Base-by-base conservation (phyloP, 1,139 yeast species). In the Scheffersomyces parashehatae region DNA sequence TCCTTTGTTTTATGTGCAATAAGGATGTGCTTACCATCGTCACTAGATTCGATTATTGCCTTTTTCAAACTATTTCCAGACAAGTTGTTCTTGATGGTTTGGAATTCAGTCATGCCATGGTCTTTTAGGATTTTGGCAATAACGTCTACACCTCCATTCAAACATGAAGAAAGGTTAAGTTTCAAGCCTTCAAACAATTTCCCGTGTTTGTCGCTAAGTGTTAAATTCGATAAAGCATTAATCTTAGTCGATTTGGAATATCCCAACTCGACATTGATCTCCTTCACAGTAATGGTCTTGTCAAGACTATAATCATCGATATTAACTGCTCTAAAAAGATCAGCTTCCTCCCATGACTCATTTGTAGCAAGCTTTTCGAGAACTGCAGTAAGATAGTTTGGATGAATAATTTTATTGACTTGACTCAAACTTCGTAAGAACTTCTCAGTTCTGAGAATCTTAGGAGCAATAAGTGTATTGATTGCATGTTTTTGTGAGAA, bases 391-490 rank as follows among this genome's bases (percentile, higher is more conserved):
- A 80, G 51, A 46, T 70, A 79, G n/a, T 60, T 56, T 0, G 83
- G 83, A 44, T 77, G 79, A 2, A 80, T 51, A 13, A 84, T 73
- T 26, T 62, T 56, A 11, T 56, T 49, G 1, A 66, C 75, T 42
- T 58, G 61, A 45, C 71, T 60, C 42, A 74, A 58, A 45, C 77
- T 65, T 29, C 68, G 62, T 45, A 93, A 71, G 57, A 91, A 91
- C 64, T 93, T 93, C 47, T 87, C 96, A 0, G 98, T 93, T 51
- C 98, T 76, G 53, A 86, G 63, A 10, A 85, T 75, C 48, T 82
- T 81, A 1, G 97, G 96, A 0, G 97, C 93, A 13, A 91, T 71
- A 8, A 86, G 68, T 34, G 84, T 67, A 53, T 81, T 77, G 31
- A 58, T 55, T 1, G 42, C 42, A 35, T 46, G 48, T 42, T 53